Evolutionary conservation across 2,329 filamentous ascomycete species (phyloP).

Genomic region (Raffaelea ambrosiae): DNA sequence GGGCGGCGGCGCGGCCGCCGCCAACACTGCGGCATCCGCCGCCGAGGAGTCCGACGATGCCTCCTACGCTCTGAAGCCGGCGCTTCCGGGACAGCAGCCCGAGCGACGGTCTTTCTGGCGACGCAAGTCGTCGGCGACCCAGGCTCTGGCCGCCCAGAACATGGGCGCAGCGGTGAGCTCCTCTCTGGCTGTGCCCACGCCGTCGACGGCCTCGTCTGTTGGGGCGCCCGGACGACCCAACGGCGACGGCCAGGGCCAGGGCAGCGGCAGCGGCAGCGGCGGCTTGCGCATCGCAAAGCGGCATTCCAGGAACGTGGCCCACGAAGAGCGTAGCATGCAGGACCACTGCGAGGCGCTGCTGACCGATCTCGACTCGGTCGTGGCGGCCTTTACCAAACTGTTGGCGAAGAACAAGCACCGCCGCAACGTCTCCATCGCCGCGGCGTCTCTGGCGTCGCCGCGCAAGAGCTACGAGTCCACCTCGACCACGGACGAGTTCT

Average conservation of each 20-base stretch:
- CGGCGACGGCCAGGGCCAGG: conserved; percentile 11
- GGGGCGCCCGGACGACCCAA: background rate
- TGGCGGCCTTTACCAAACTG: conserved; percentile 71
- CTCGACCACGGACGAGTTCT: conserved; percentile 78
- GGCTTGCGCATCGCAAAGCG: too few species aligned
- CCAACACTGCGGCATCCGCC: too few species aligned
- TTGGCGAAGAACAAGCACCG: conserved; percentile 73
- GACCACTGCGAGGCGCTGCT: conserved; percentile 80
- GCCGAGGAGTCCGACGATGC: conserved; percentile 46
- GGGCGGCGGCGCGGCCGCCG: too few species aligned
- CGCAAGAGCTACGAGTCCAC: conserved; percentile 71
- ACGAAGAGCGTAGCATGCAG: conserved; percentile 60
- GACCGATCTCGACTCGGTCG: conserved; percentile 73
- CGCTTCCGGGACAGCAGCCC: conserved; percentile 18
- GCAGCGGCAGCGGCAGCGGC: conserved; percentile 10
- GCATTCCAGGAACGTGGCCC: conserved; percentile 10
- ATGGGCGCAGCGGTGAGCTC: conserved; percentile 29
- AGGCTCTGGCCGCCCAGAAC: conserved; percentile 27
- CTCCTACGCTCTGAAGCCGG: conserved; percentile 37
- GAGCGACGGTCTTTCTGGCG: conserved; percentile 85
- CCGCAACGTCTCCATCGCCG: conserved; percentile 47
- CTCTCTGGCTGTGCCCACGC: conserved; percentile 32
- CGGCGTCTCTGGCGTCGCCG: conserved; percentile 31
- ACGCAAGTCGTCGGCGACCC: conserved; percentile 61
- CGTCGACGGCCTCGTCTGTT: conserved; percentile 12